Conservation (phyloP, 1,139 yeast species). For the Yamadazyma sp. region DNA sequence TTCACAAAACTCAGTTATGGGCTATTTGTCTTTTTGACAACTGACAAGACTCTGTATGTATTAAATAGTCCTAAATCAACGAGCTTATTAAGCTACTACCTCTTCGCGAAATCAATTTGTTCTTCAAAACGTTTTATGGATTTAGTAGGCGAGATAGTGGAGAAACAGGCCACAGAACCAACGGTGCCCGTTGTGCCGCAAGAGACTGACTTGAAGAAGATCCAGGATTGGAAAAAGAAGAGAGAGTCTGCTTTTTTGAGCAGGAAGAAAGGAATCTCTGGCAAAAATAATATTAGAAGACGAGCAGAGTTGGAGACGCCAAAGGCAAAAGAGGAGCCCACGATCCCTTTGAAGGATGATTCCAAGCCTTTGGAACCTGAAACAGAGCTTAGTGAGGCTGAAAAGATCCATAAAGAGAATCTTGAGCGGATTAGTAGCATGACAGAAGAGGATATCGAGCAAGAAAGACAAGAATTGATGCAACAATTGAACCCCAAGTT, state of each 20-base stretch:
- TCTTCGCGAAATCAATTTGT: slow-evolving; percentile 1
- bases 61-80: no score
- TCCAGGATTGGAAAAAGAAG: slow-evolving; percentile 41
- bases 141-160: slow-evolving; percentile 74
- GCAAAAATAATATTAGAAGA: neutral
- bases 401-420: slow-evolving; percentile 77
- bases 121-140: slow-evolving; percentile 45
- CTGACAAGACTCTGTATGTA: no score
- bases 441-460: slow-evolving; percentile 64
- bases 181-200: slow-evolving; percentile 26
- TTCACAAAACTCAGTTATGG: no score
- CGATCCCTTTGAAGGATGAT: slow-evolving; percentile 5
- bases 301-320: neutral
- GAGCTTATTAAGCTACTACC: neutral
- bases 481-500: slow-evolving; percentile 68
- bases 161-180: slow-evolving; percentile 51
- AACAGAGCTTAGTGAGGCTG: slow-evolving; percentile 49
- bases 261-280: slow-evolving; percentile 1
- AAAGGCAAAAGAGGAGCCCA: neutral
- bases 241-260: slow-evolving; percentile 8
- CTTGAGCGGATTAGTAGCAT: slow-evolving; percentile 58
- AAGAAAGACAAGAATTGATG: slow-evolving; percentile 67
- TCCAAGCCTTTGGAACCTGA: slow-evolving; percentile 19
- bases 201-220: slow-evolving; percentile 26
- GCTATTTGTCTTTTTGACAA: no score